Percentiles rank a stretch among this genome's conserved stretches.
Evolutionary conservation across 1,284 basidiomycete genomes (phyloP).

Genomic region (Trichosporon sp.): DNA sequence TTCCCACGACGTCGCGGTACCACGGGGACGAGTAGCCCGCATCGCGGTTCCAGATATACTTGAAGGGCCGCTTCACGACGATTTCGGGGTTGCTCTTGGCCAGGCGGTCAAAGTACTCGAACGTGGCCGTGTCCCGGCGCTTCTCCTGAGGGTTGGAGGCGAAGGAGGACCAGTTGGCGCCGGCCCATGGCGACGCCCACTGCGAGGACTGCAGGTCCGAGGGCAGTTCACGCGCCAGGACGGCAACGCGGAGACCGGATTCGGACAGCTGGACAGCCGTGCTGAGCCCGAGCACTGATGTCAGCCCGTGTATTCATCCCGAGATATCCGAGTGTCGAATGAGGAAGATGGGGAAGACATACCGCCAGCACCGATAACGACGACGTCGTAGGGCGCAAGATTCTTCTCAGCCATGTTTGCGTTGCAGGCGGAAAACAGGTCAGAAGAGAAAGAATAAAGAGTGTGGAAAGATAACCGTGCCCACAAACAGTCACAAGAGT

Average conservation of each 20-base stretch:
- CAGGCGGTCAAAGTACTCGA: conserved; percentile 60
- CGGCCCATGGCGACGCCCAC: conserved; percentile 74
- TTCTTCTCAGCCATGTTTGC: not conserved
- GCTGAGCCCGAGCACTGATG: conserved; percentile 59
- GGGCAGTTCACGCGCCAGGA: conserved; percentile 70
- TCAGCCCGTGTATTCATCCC: conserved; percentile 26
- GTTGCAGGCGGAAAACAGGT: not conserved
- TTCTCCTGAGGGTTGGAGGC: conserved; percentile 58
- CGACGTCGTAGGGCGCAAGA: conserved; percentile 46
- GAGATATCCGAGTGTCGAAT: not conserved
- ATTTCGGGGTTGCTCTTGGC: conserved; percentile 57
- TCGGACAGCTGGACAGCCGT: conserved; percentile 56
- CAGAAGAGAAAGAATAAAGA: not conserved
- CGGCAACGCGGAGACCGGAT: conserved; percentile 61
- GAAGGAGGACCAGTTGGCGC: conserved; percentile 70
- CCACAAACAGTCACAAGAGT: not conserved
- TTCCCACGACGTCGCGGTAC: conserved; percentile 61
- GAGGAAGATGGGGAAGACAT: conserved; percentile 42
- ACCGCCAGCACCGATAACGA: conserved; percentile 63
- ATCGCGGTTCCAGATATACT: conserved; percentile 55
- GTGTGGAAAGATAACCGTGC: not conserved
- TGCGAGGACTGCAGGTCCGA: conserved; percentile 64
- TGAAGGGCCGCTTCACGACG: conserved; percentile 58
- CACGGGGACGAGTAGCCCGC: conserved; percentile 55
- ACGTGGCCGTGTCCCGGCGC: conserved; percentile 44